phyloP scores from a whole-genome alignment of 2,329 filamentous ascomycete species.

The Botrytis galanthina region DNA sequence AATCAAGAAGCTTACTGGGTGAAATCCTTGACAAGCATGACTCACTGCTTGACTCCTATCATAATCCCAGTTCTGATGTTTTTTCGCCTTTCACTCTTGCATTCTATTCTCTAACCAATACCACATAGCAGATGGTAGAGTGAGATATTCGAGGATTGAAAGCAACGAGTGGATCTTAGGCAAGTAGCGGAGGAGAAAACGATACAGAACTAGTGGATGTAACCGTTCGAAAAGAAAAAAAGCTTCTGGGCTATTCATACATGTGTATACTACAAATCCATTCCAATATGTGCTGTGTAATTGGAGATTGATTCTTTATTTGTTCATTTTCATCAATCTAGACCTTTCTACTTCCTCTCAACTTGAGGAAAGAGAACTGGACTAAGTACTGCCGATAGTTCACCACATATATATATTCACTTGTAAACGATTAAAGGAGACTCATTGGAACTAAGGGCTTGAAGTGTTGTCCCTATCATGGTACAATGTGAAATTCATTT shows the following conservation, averaged over 20 bases:
- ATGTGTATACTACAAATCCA: fast-evolving
- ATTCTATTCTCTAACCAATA: not conserved
- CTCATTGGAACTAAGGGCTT: not conserved
- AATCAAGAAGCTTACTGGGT: not conserved
- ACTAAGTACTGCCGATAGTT: not conserved
- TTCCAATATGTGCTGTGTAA: not conserved
- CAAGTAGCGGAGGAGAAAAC: not conserved
- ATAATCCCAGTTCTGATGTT: fast-evolving
- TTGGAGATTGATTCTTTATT: too few relatives aligned
- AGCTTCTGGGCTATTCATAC: not conserved
- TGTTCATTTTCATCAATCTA: not conserved
- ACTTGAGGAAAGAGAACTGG: not conserved
- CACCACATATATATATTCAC: not conserved
- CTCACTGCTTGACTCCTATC: not conserved
- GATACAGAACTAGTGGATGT: not conserved
- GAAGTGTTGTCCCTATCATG: not conserved
- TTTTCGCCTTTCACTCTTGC: not conserved
- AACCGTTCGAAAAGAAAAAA: not conserved
- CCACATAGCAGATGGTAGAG: not conserved
- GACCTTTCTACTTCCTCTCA: not conserved
- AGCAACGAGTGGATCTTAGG: not conserved
- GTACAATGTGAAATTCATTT: not conserved
- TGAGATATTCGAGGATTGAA: not conserved
- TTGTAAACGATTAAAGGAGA: fast-evolving
- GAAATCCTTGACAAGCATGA: not conserved